Evolutionary conservation across 371 early-diverging fungal genomes (phyloP), one percentile per base, ranked within the genome.

Genomic region (Apophysomyces variabilis): DNA sequence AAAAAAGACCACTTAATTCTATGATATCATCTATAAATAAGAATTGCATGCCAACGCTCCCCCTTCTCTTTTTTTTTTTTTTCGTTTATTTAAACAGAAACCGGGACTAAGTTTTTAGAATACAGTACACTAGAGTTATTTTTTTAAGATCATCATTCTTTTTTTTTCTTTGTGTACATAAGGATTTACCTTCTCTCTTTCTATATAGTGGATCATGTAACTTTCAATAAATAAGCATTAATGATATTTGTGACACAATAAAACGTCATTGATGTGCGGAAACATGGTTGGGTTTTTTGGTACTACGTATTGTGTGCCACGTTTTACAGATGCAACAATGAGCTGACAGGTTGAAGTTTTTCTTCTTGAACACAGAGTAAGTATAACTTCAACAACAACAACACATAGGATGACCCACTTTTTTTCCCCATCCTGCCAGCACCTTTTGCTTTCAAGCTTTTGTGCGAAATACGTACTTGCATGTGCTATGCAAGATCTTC

Each of bases 261-360:
- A 26, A 50, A 50, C 54, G 54, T 50, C 54, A 50, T 50, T n/a
- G 54, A 50, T 21, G n/a, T 41, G 54, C 54, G 54, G 54, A 18
- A 50, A 21, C 54, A 6, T 18, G 7, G 21, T 21, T n/a, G 21
- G 11, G 5, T 21, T 1, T 8, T 18, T 50, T 18, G 54, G 54
- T 50, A 26, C 54, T 21, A 50, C 54, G n/a, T 26, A 26, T 26
- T 26, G 32, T 50, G 54, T 50, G 54, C 54, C 54, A 50, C 54
- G 54, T 50, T 50, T 21, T 21, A 50, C 54, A 50, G 11, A 47
- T 7, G 41, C 13, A 26, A 13, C 18, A 18, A 50, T 8, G 21
- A 21, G 16, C 54, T 50, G 54, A 50, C 54, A 50, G 54, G 21
- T 50, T 4, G 9, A 18, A 21, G 16, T n/a, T 18, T 21, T 7